Conservation (phyloP, 495 filamentous ascomycete species). For the Neurospora sp. region DNA sequence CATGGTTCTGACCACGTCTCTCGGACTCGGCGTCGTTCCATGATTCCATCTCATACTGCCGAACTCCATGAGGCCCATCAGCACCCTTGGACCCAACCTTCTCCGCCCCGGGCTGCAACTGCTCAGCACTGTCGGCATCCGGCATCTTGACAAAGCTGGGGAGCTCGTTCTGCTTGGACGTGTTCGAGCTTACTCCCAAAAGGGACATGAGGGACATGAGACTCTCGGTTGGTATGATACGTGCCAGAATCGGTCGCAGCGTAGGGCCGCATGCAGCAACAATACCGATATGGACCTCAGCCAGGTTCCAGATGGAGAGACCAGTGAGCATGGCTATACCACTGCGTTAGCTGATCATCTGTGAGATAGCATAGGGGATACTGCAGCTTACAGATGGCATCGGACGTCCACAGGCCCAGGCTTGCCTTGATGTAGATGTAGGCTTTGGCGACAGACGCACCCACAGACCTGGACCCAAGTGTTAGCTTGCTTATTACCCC, state of each 20-base stretch:
- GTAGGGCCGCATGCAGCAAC: slow-evolving; percentile 12
- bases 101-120: neutral
- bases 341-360: neutral
- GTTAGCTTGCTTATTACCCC: neutral
- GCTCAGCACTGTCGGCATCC: neutral
- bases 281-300: slow-evolving; percentile 16
- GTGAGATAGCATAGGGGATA: neutral
- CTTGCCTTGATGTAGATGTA: slow-evolving; percentile 9
- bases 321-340: slow-evolving; percentile 1
- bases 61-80: neutral
- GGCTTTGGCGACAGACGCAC: slow-evolving; percentile 9
- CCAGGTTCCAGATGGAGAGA: slow-evolving; percentile 11
- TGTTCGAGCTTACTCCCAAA: neutral
- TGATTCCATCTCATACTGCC: neutral
- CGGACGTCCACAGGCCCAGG: slow-evolving; percentile 1
- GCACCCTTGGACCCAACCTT: neutral
- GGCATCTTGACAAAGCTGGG: neutral
- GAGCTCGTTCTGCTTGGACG: neutral
- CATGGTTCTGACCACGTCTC: neutral
- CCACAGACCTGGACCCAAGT: slow-evolving; percentile 5
- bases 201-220: slow-evolving; percentile 6
- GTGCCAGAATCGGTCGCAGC: slow-evolving; percentile 4
- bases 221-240: slow-evolving; percentile 1
- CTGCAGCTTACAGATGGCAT: slow-evolving; percentile 10
- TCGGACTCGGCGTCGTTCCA: neutral